A percentile compares a stretch with the other conserved stretches of the same genome.
phyloP scores from a whole-genome alignment of 306 rosid species.

The Vigna trinervia region DNA sequence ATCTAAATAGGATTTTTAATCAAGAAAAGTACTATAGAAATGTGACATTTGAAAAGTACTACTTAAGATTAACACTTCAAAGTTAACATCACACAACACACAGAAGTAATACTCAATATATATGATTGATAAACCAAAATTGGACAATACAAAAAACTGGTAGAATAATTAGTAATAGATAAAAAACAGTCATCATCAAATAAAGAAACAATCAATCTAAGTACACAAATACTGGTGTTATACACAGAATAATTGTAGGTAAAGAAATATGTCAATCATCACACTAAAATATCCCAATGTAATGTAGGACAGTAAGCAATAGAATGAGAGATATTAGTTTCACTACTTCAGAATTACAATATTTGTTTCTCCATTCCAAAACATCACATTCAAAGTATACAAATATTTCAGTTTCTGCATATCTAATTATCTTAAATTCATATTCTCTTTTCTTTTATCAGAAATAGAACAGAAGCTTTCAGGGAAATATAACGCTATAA shows the following conservation, averaged over 20 bases:
- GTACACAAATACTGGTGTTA: not conserved
- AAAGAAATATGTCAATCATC: slow-evolving; percentile 35
- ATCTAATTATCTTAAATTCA: slow-evolving; percentile 17
- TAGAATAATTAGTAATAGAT: slow-evolving; percentile 25
- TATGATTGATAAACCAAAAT: slow-evolving; percentile 36
- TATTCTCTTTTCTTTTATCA: slow-evolving; percentile 7
- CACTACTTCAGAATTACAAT: slow-evolving; percentile 32
- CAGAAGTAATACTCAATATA: slow-evolving; percentile 17
- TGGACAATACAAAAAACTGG: slow-evolving; percentile 18
- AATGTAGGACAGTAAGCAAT: slow-evolving; percentile 19
- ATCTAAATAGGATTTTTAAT: slow-evolving; percentile 38
- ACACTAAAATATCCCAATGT: slow-evolving; percentile 17
- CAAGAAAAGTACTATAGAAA: slow-evolving; percentile 7
- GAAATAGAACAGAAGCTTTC: slow-evolving; percentile 38
- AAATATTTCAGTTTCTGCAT: slow-evolving; percentile 26
- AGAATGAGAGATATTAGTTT: slow-evolving; percentile 20
- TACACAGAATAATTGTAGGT: slow-evolving; percentile 19
- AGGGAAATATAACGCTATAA: slow-evolving; percentile 34
- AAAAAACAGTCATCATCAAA: slow-evolving; percentile 18
- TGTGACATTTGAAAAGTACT: slow-evolving; percentile 29
- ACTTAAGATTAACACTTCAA: slow-evolving; percentile 5
- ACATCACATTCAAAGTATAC: slow-evolving; percentile 36
- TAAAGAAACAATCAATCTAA: slow-evolving; percentile 31
- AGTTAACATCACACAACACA: not conserved
- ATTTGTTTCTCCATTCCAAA: slow-evolving; percentile 36